Base-by-base conservation (phyloP, 2,329 filamentous ascomycete species). In the Coniella lustricola region DNA sequence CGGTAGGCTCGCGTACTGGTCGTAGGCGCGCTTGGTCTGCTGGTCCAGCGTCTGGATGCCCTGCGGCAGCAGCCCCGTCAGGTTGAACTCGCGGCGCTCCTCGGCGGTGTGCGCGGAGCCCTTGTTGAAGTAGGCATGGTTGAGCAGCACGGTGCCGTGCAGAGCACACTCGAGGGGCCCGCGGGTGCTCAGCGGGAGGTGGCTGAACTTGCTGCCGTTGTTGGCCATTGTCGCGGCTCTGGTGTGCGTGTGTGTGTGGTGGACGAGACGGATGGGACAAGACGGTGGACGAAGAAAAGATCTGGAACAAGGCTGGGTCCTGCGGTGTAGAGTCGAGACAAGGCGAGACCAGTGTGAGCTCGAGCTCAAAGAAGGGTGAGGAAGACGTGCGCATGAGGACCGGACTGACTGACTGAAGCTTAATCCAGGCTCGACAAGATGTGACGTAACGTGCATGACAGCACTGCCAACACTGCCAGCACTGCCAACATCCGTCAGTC, bases 71-170 rank as follows among this genome's bases (percentile, higher is more conserved):
- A 94, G 68, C 3, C 88, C 86, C 16, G 80, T 75, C 2, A 95
- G 76, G 29, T 79, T 77, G 63, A 95, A 94, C 1, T 70, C 67
- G 3, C 70, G 67, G 10, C 89, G 79, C 60, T 95, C 89, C 22
- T 85, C 68, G 0, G 69, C 58, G 0, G 85, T 76, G 57, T 91
- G 91, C 0, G 82, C 87, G 3, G 87, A 89, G 25, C 89, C 89
- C 64, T 93, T 93, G 69, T 94, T 95, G 68, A 89, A 83, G 57
- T 78, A 81, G 1, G 83, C 74, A 10, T 77, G 79, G 51, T 80
- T 77, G 8, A 89, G 71, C 5, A 89, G 67, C 0, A 76, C 71
- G 35, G 67, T 67, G 4, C 79, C 77, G 5, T 59, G 65, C 32
- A 76, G 60, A 2, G 73, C 71, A 56, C 73, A 76, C 47, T 75